Percentiles rank a stretch among this genome's conserved stretches.
These are phyloP conservation scores for Schwanniomyces occidentalis DNA, from an alignment of 805 yeast genomes.

Conservation along the genomic window DNA sequence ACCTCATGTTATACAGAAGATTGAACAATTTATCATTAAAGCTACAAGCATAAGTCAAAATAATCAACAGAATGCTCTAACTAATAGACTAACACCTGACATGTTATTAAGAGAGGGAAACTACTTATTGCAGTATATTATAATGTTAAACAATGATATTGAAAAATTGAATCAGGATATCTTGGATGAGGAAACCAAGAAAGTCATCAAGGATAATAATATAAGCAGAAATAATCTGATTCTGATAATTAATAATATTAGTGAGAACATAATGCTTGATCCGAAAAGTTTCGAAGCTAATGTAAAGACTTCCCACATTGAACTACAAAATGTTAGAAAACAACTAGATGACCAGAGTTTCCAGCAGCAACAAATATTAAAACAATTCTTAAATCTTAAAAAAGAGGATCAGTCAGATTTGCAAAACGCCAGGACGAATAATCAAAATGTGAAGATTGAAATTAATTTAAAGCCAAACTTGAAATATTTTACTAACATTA, in stretches of 20 bases:
- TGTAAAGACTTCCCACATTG: conserved; percentile 21
- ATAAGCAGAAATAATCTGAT: conserved; percentile 28
- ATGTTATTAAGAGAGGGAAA: conserved; percentile 38
- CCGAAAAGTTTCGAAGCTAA: conserved; percentile 24
- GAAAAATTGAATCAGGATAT: conserved; percentile 14
- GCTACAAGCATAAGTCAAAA: conserved; percentile 29
- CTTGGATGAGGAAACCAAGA: conserved; percentile 6
- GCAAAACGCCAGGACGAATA: conserved; percentile 7
- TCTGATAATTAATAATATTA: conserved; percentile 29
- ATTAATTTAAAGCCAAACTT: conserved; percentile 15
- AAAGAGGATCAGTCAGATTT: conserved; percentile 4
- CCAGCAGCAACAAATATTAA: conserved; percentile 18
- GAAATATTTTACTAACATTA: conserved; percentile 14
- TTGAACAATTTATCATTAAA: conserved; percentile 40
- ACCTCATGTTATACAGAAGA: conserved; percentile 23
- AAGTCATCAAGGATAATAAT: conserved; percentile 12
- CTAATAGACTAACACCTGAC: conserved; percentile 25
- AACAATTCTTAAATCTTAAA: conserved; percentile 3
- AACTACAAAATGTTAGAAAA: conserved; percentile 10
- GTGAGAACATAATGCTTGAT: conserved; percentile 28
- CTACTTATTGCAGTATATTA: conserved; percentile 34
- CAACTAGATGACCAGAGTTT: conserved; percentile 11
- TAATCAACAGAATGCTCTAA: conserved; percentile 7
- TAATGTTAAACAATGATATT: conserved; percentile 26
- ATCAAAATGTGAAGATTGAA: conserved; percentile 8